A percentile compares a stretch with the other conserved stretches of the same genome.
Conservation (phyloP, 192 early-diverging fungal species). For the Mycoemilia scoparia region DNA sequence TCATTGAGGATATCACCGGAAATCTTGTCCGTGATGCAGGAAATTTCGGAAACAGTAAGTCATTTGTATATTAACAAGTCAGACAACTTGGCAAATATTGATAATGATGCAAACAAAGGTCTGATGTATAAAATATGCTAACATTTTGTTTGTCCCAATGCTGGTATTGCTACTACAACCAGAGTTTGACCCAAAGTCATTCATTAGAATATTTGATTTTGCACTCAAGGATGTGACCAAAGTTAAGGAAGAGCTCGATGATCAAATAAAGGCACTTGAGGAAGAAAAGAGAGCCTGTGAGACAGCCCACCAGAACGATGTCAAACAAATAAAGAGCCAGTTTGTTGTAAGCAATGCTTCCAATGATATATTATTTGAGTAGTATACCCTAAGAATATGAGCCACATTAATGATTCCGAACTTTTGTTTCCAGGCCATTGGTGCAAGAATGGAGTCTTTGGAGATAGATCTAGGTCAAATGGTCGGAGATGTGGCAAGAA, state of each 20-base stretch:
- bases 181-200: conserved; percentile 76
- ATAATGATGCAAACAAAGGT: too few species aligned
- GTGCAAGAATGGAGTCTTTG: conserved; percentile 68
- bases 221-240: conserved; percentile 66
- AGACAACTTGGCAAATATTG: too few species aligned
- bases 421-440: too few species aligned
- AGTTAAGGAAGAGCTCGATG: conserved; percentile 54
- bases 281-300: conserved; percentile 56
- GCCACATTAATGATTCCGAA: conserved; percentile 34
- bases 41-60: background rate
- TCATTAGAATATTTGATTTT: conserved; percentile 79
- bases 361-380: conserved; percentile 14
- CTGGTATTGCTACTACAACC: conserved; percentile 9
- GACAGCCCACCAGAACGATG: conserved; percentile 47
- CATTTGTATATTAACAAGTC: background rate
- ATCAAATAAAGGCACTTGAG: conserved; percentile 74
- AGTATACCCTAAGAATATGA: background rate
- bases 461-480: conserved; percentile 81
- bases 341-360: too few species aligned
- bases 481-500: conserved; percentile 87
- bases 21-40: conserved; percentile 1
- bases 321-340: conserved; percentile 55
- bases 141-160: background rate
- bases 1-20: conserved; percentile 36
- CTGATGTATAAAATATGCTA: background rate